A percentile compares a stretch with the other conserved stretches of the same genome.
Evolutionary conservation across 2,329 filamentous ascomycete genomes (phyloP).

Genomic region (Cadophora sp.): DNA sequence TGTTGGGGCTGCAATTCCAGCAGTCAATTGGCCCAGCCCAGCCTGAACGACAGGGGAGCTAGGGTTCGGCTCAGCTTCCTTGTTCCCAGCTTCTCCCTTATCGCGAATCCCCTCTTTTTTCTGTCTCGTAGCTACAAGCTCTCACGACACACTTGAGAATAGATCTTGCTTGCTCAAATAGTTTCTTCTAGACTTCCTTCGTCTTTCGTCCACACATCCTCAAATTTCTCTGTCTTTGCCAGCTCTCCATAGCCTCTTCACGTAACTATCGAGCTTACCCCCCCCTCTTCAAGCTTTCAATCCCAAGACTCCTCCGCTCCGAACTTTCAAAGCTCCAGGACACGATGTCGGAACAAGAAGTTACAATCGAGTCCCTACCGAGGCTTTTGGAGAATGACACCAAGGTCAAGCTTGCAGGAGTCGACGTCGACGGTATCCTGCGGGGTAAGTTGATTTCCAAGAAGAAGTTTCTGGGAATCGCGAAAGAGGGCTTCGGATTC

Average conservation of each 20-base stretch:
- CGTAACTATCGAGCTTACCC: neutral
- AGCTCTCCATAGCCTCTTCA: neutral
- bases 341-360: constrained; percentile 41
- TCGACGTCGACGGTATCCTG: constrained; percentile 86
- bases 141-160: constrained; percentile 4
- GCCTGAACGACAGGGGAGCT: constrained; percentile 11
- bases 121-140: neutral
- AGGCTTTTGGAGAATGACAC: constrained; percentile 72
- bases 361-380: constrained; percentile 71
- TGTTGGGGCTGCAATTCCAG: constrained; percentile 13
- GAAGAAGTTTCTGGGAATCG: constrained; percentile 88
- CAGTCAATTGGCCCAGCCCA: neutral
- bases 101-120: constrained; percentile 15
- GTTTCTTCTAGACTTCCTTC: neutral
- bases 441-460: constrained; percentile 92
- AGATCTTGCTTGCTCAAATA: neutral
- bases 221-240: neutral
- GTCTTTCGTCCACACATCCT: neutral
- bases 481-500: constrained; percentile 85
- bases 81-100: constrained; percentile 23
- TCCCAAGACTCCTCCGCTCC: neutral
- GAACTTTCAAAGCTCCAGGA: constrained; percentile 12
- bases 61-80: neutral
- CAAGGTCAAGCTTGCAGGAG: constrained; percentile 85
- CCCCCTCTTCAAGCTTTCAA: neutral